A percentile compares a stretch with the other conserved stretches of the same genome.
phyloP scores from a whole-genome alignment of 768 basidiomycete genomes.

The Lyophyllum shimeji region DNA sequence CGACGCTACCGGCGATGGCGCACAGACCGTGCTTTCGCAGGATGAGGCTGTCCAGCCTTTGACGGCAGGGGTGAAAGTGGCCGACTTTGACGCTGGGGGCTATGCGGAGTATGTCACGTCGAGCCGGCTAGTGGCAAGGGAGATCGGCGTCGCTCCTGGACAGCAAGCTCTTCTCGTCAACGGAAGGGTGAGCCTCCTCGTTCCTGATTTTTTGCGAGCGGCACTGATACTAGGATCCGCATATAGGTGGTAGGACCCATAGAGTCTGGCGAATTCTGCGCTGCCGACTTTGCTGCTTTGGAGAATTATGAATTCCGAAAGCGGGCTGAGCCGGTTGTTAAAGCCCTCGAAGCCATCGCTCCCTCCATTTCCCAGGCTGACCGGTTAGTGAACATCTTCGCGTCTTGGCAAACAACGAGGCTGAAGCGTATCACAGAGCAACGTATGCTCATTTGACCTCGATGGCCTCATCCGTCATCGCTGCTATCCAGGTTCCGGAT shows the following conservation, averaged over 20 bases:
- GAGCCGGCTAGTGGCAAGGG: slow-evolving; percentile 48
- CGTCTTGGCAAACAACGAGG: not conserved
- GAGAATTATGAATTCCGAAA: slow-evolving; percentile 73
- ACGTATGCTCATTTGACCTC: slow-evolving; percentile 61
- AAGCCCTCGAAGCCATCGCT: slow-evolving; percentile 58
- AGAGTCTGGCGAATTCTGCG: slow-evolving; percentile 51
- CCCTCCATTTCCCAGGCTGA: slow-evolving; percentile 37
- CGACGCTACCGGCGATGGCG: slow-evolving; percentile 15
- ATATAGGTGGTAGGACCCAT: slow-evolving; percentile 79
- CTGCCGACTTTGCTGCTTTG: slow-evolving; percentile 73
- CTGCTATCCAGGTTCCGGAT: slow-evolving; percentile 69
- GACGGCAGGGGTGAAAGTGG: slow-evolving; percentile 31
- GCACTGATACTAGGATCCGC: not conserved
- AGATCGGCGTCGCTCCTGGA: slow-evolving; percentile 59
- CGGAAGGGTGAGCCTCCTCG: slow-evolving; percentile 6
- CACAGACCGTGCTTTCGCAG: slow-evolving; percentile 40
- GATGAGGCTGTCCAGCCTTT: slow-evolving; percentile 30
- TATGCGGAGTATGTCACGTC: slow-evolving; percentile 44
- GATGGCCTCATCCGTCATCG: slow-evolving; percentile 69
- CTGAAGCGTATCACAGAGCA: slow-evolving; percentile 35
- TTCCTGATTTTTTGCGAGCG: not conserved
- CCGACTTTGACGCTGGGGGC: slow-evolving; percentile 30
- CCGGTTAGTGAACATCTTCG: slow-evolving; percentile 35
- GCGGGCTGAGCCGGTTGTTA: slow-evolving; percentile 66
- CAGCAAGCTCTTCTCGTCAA: slow-evolving; percentile 38